Percentiles rank a stretch among this genome's conserved stretches.
Conservation (phyloP, 2,329 filamentous ascomycete species). For the Trichoderma endophyticum region DNA sequence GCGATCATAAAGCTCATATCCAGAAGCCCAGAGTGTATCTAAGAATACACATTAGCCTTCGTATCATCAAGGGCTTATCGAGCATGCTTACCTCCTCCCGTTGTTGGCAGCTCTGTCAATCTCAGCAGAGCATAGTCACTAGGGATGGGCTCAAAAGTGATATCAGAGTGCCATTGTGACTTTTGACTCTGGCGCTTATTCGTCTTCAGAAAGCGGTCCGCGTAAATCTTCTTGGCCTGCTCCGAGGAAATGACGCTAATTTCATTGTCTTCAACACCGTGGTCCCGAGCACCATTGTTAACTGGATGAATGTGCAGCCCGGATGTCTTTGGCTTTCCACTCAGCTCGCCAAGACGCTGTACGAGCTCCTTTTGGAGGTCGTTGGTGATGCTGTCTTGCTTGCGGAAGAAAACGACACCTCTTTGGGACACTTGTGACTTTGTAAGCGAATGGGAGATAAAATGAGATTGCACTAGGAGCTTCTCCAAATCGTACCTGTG, state of each 20-base stretch:
- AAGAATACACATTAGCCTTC: constrained; percentile 18
- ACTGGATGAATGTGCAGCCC: constrained; percentile 54
- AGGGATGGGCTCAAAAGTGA: constrained; percentile 42
- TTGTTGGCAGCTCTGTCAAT: constrained; percentile 52
- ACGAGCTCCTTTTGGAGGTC: constrained; percentile 39
- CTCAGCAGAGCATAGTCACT: constrained; percentile 61
- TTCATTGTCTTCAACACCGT: constrained; percentile 35
- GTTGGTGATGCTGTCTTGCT: constrained; percentile 35
- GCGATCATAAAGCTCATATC: constrained; percentile 57
- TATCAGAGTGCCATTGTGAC: constrained; percentile 50
- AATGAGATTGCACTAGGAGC: not conserved
- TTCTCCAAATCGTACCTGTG: constrained; percentile 32
- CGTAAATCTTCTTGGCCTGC: constrained; percentile 41
- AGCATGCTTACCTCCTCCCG: constrained; percentile 44
- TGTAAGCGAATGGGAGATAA: not conserved
- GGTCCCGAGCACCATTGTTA: constrained; percentile 49
- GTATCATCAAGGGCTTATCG: not conserved
- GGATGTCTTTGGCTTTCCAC: constrained; percentile 43
- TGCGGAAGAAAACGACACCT: constrained; percentile 38
- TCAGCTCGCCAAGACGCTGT: constrained; percentile 32
- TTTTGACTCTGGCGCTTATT: constrained; percentile 13
- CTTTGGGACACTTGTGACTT: constrained; percentile 31
- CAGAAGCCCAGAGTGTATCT: constrained; percentile 55
- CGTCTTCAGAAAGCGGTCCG: constrained; percentile 43
- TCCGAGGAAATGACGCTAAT: constrained; percentile 48